These are phyloP conservation scores for Cutaneotrichosporon dermatis DNA, from an alignment of 1,284 basidiomycete genomes.

Conservation along the genomic window DNA sequence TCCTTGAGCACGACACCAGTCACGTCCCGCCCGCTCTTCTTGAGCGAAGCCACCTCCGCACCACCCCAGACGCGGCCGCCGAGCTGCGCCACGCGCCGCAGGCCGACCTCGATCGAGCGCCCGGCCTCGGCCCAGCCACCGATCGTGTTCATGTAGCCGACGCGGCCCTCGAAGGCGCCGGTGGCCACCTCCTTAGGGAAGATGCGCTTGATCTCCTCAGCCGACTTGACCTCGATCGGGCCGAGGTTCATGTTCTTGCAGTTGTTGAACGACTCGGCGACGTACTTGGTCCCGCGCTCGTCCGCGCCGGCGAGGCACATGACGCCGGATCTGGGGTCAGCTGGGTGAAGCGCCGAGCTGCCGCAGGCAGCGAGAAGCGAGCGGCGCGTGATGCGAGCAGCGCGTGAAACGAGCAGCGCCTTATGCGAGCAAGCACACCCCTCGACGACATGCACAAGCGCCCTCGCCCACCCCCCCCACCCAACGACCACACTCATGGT, in stretches of 20 bases:
- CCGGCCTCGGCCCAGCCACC: constrained; percentile 82
- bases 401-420: too few species aligned
- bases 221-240: constrained; percentile 20
- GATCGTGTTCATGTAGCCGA: constrained; percentile 66
- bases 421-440: too few species aligned
- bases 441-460: too few species aligned
- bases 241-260: constrained; percentile 27
- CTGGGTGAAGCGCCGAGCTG: too few species aligned
- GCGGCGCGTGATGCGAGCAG: too few species aligned
- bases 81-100: constrained; percentile 57
- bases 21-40: constrained; percentile 50
- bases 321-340: constrained; percentile 35
- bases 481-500: constrained; percentile 62
- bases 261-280: constrained; percentile 37
- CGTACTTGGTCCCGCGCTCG: constrained; percentile 30
- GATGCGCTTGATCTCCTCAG: constrained; percentile 23
- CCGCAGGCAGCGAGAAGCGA: too few species aligned
- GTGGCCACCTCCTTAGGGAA: constrained; percentile 22
- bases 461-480: too few species aligned
- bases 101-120: constrained; percentile 60
- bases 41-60: constrained; percentile 55
- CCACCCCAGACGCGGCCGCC: constrained; percentile 61
- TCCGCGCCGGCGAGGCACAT: constrained; percentile 31
- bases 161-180: constrained; percentile 40
- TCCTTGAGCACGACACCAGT: constrained; percentile 62